These are phyloP conservation scores for Carex kokanica DNA, from an alignment of 176 grass and related monocot genomes.

Conservation along the genomic window DNA sequence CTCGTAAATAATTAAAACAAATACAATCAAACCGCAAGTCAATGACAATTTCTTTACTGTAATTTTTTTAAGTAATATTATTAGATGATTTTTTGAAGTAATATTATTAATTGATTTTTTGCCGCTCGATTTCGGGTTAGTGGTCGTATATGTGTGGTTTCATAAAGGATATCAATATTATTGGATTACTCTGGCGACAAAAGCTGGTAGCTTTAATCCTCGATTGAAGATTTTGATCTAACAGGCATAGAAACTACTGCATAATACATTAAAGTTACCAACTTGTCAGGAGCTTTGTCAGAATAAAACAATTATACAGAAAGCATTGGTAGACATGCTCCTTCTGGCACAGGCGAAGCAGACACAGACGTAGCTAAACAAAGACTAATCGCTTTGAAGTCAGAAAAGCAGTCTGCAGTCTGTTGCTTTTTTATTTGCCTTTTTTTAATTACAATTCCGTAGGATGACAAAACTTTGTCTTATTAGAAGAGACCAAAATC, in stretches of 20 bases:
- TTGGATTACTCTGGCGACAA: not conserved
- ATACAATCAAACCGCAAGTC: too few species aligned
- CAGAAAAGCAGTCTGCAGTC: not conserved
- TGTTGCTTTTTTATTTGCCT: not conserved
- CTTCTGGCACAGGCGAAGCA: not conserved
- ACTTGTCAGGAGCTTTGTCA: slow-evolving; percentile 9
- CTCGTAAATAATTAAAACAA: too few species aligned
- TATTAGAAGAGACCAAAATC: too few species aligned
- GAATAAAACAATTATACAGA: not conserved
- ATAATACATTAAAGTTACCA: not conserved
- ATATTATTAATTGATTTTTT: too few species aligned
- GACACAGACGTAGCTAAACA: not conserved
- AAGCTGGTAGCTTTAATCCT: not conserved
- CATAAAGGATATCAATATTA: too few species aligned
- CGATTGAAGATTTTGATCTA: not conserved
- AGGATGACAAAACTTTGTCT: not conserved
- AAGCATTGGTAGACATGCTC: not conserved
- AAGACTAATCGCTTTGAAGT: slow-evolving; percentile 25
- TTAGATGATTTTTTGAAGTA: too few species aligned
- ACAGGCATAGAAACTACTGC: slow-evolving; percentile 15
- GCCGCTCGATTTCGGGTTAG: too few species aligned
- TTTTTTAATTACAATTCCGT: not conserved
- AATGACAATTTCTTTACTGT: too few species aligned
- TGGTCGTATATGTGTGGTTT: too few species aligned
- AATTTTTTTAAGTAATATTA: too few species aligned